phyloP scores from a whole-genome alignment of 768 basidiomycete species.

The Hemileccinum impolitum region DNA sequence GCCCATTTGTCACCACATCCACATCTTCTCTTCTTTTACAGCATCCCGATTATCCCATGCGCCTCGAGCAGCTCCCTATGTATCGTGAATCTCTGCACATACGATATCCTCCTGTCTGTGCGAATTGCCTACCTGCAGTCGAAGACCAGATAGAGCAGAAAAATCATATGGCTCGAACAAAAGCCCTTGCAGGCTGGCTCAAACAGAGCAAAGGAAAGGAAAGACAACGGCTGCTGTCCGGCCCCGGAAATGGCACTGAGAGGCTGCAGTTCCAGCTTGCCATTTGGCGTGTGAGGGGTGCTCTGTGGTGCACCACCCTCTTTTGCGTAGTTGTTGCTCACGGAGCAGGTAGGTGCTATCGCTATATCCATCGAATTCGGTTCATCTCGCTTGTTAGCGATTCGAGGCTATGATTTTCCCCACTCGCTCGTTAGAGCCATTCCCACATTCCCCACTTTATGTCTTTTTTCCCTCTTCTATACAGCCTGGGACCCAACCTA shows the following conservation, averaged over 20 bases:
- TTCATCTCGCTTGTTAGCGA: slow-evolving; percentile 15
- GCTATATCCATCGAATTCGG: neutral
- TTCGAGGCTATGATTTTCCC: slow-evolving; percentile 22
- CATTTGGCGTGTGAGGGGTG: slow-evolving; percentile 69
- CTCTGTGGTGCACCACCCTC: slow-evolving; percentile 57
- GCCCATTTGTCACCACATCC: neutral
- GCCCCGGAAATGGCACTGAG: slow-evolving; percentile 32
- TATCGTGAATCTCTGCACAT: slow-evolving; percentile 73
- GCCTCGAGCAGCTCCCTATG: slow-evolving; percentile 60
- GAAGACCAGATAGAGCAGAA: slow-evolving; percentile 77
- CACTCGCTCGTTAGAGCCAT: slow-evolving; percentile 19
- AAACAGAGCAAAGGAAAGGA: slow-evolving; percentile 65
- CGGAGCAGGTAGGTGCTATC: slow-evolving; percentile 40
- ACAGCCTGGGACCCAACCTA: slow-evolving; percentile 88
- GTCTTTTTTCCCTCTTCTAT: slow-evolving; percentile 67
- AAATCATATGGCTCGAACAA: slow-evolving; percentile 77
- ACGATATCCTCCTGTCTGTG: slow-evolving; percentile 88
- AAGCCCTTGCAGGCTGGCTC: slow-evolving; percentile 70
- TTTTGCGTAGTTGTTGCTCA: slow-evolving; percentile 41
- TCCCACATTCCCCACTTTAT: slow-evolving; percentile 48
- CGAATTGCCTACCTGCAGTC: slow-evolving; percentile 68
- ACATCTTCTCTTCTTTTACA: slow-evolving; percentile 29
- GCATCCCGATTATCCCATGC: slow-evolving; percentile 69
- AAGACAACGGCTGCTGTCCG: slow-evolving; percentile 47
- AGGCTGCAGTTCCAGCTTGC: slow-evolving; percentile 48